Evolutionary conservation across 2,329 filamentous ascomycete genomes (phyloP), one percentile per base, ranked within the genome.

Genomic region (Botrytis fabae): DNA sequence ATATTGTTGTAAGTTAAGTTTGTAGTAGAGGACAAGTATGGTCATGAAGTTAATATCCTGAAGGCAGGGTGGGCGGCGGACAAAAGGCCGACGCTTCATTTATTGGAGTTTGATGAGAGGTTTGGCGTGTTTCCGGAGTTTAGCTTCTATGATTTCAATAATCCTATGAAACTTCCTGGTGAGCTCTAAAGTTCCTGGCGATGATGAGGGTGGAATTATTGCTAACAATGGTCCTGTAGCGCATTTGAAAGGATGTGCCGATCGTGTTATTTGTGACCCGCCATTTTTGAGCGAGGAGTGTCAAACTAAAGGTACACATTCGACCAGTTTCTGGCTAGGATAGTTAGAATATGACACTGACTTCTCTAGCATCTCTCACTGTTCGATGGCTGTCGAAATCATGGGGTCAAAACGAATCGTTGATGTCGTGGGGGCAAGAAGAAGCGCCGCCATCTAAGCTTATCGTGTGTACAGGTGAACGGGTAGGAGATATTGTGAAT

Each of bases 271-370:
- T 71, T 88, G 88, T 77, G 93, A 96, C 79, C 93, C 93, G 14
- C 93, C 93, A 0, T 95, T 95, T 80, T 84, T 95, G 51, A 93
- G 89, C 80, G 88, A 92, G 75, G 92, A 95, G 79, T 95, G 93
- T 80, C 92, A 95, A 81, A 93, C 92, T 0, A 94, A 94, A 84
- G 85, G 91, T 92, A 82, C 28, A 20, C 28, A 51, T 25, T 57
- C 32, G 46, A 18, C 46, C 16, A 1, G 10, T 18, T 32, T 32
- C 12, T 35, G 40, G 51, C 22, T 40, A 25, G 16, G 9, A 14
- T 35, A 22, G 32, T 18, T 10, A 12, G 20, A 59, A 57, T 22
- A 70, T 10, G 16, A 6, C 28, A 22, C 25, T 65, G 32, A 75
- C 16, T 65, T 28, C 44, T 71, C 48, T 76, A 92, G 91, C 89